Evolutionary conservation across 176 grass and related monocot species (phyloP).

Genomic region (Triticum urartu): DNA sequence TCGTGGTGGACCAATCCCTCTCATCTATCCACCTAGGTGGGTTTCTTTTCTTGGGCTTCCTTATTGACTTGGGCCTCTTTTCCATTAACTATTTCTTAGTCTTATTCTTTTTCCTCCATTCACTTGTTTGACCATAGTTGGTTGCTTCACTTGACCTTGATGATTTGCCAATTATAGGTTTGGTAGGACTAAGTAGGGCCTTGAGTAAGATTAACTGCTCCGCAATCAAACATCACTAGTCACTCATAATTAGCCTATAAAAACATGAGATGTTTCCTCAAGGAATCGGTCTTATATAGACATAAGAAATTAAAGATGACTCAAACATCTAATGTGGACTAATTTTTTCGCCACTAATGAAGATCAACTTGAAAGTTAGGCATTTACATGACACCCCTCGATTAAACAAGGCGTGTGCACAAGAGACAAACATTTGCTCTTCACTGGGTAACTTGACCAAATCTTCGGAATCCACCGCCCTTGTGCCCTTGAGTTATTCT

Average conservation of each 20-base stretch:
- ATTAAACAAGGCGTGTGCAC: background rate
- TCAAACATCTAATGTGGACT: background rate
- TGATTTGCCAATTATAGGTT: background rate
- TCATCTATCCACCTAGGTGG: too few species aligned
- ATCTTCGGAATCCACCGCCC: background rate
- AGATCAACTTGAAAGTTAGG: background rate
- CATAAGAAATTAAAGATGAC: background rate
- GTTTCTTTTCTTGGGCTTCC: too few species aligned
- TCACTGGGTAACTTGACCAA: background rate
- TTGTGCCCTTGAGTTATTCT: background rate
- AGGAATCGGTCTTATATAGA: background rate
- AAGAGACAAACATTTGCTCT: background rate
- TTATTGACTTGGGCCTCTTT: too few species aligned
- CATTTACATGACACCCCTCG: background rate
- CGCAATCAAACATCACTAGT: background rate
- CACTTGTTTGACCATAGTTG: too few species aligned
- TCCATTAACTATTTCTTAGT: too few species aligned
- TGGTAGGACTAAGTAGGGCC: too few species aligned
- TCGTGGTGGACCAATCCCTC: too few species aligned
- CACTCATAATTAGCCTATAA: background rate
- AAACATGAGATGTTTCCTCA: background rate
- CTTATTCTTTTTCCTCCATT: too few species aligned
- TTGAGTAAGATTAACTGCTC: background rate
- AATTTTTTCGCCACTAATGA: too few species aligned
- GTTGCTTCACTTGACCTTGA: too few species aligned